Evolutionary conservation across 768 basidiomycete species (phyloP).

Genomic region (Leucocoprinus sp.): DNA sequence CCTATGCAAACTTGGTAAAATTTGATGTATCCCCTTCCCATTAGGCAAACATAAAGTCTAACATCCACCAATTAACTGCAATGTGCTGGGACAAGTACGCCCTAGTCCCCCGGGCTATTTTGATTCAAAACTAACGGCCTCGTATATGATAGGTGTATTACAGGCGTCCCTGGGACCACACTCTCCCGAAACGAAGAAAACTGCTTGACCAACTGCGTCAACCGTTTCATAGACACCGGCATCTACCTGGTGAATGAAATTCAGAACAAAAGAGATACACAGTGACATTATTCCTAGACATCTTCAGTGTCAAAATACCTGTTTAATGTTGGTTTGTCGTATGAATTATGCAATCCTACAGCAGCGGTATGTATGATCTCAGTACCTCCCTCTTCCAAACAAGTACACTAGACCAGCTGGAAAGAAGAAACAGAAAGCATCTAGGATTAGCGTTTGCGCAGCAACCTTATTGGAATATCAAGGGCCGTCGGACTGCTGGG

Average conservation of each 20-base stretch:
- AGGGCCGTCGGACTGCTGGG: conserved; percentile 21
- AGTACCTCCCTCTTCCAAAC: conserved; percentile 27
- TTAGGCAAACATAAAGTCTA: conserved; percentile 47
- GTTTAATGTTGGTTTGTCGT: too few relatives aligned
- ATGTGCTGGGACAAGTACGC: conserved; percentile 92
- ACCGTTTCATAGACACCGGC: conserved; percentile 83
- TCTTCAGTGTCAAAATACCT: too few relatives aligned
- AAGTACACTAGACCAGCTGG: conserved; percentile 45
- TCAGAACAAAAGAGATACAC: conserved; percentile 30
- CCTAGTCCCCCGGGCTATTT: conserved; percentile 5
- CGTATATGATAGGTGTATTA: conserved; percentile 55
- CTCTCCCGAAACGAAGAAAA: conserved; percentile 75
- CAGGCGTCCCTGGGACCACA: conserved; percentile 64
- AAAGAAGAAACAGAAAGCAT: conserved; percentile 66
- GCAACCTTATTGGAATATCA: conserved; percentile 55
- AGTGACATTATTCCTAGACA: background rate
- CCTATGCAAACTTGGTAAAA: background rate
- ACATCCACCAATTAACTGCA: conserved; percentile 71
- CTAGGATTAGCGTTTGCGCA: conserved; percentile 45
- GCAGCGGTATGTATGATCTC: conserved; percentile 11
- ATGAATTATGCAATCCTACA: conserved; percentile 11
- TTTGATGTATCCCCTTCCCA: conserved; percentile 11
- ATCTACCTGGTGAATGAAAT: conserved; percentile 72
- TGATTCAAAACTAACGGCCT: background rate
- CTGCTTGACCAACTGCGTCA: conserved; percentile 86